Evolutionary conservation across 1,139 yeast genomes (phyloP).

Genomic region (Keqinozyma sinolaborantium): DNA sequence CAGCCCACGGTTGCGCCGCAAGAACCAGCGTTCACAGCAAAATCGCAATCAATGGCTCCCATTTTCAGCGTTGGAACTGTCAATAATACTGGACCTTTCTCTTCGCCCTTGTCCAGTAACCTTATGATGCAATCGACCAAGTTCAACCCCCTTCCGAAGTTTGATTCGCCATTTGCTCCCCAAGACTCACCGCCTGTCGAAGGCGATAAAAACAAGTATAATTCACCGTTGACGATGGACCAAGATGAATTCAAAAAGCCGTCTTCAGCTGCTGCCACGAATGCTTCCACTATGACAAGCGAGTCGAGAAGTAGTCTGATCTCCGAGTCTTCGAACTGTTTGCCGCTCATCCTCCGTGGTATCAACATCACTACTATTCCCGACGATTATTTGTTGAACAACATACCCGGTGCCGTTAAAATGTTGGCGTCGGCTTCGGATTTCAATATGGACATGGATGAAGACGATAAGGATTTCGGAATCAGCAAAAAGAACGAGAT

Average conservation of each 20-base stretch:
- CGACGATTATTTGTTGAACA: conserved; percentile 37
- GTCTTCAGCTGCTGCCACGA: conserved; percentile 1
- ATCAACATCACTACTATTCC: conserved; percentile 63
- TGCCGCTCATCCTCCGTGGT: conserved; percentile 62
- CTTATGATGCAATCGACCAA: conserved; percentile 7
- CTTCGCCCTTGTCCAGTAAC: conserved; percentile 21
- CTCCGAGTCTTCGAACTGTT: conserved; percentile 47
- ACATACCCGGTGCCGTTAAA: conserved; percentile 18
- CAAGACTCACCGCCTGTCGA: conserved; percentile 15
- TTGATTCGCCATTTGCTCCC: conserved; percentile 27
- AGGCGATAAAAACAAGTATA: conserved; percentile 11
- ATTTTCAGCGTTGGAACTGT: conserved; percentile 4
- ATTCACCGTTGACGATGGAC: conserved; percentile 11
- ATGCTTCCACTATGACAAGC: conserved; percentile 1
- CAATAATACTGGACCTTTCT: conserved; percentile 18
- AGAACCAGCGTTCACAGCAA: conserved; percentile 3
- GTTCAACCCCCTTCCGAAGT: conserved; percentile 12
- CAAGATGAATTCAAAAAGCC: conserved; percentile 10
- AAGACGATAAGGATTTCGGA: conserved; percentile 35
- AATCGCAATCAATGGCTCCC: conserved; percentile 2
- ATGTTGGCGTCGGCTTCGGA: conserved; percentile 17
- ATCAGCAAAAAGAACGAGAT: conserved; percentile 26
- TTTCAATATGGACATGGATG: conserved; percentile 34
- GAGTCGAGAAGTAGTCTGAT: conserved; percentile 5
- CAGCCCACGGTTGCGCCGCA: conserved; percentile 4